A percentile compares a stretch with the other conserved stretches of the same genome.
These are phyloP conservation scores for Aspergillus incahuasiensis DNA, from an alignment of 495 filamentous ascomycete genomes.

Conservation along the genomic window DNA sequence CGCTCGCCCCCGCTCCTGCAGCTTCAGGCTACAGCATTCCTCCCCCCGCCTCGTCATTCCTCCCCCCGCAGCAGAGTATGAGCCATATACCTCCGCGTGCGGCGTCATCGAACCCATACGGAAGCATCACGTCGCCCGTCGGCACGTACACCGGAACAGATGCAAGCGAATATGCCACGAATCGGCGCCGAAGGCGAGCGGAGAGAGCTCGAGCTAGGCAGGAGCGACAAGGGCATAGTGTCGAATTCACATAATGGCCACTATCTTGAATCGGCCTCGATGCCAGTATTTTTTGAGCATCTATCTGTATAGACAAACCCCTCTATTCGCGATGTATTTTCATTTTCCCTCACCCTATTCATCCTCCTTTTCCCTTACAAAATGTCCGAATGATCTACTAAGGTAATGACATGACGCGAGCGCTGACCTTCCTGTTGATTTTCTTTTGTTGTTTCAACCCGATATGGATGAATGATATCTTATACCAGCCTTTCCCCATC, in stretches of 20 bases:
- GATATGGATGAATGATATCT: slow-evolving; percentile 1
- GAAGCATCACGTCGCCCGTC: slow-evolving; percentile 42
- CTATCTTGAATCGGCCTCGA: neutral
- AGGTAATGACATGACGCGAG: slow-evolving; percentile 10
- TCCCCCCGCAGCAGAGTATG: slow-evolving; percentile 29
- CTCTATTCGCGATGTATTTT: neutral
- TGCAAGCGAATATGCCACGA: slow-evolving; percentile 50
- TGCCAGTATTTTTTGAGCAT: neutral
- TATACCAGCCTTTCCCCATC: neutral
- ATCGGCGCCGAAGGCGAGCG: slow-evolving; percentile 47
- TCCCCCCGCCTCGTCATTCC: slow-evolving; percentile 27
- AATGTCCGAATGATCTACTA: neutral
- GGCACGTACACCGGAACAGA: slow-evolving; percentile 48
- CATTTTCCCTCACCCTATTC: neutral
- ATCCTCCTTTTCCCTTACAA: neutral
- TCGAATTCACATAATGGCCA: slow-evolving; percentile 41
- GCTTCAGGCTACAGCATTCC: slow-evolving; percentile 27
- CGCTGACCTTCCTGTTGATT: neutral
- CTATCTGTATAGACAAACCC: slow-evolving; percentile 1
- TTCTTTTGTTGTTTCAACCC: neutral
- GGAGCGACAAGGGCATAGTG: slow-evolving; percentile 39
- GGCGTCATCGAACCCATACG: slow-evolving; percentile 37
- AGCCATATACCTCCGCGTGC: slow-evolving; percentile 33
- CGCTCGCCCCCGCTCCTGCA: slow-evolving; percentile 8
- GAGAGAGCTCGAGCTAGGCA: slow-evolving; percentile 47